phyloP scores from a whole-genome alignment of 495 filamentous ascomycete genomes.

The Trichocladium uniseriatum region DNA sequence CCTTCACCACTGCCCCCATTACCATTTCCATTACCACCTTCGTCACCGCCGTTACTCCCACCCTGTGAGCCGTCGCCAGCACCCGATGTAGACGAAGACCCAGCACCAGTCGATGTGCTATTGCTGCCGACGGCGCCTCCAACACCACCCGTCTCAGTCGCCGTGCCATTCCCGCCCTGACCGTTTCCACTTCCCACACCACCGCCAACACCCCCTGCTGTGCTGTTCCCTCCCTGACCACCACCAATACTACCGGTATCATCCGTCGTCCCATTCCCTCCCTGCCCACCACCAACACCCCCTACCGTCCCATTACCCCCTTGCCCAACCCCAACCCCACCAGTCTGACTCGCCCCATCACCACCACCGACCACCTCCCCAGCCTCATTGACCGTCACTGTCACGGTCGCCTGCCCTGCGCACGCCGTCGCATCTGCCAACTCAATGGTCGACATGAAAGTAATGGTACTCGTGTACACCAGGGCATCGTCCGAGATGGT shows the following conservation, averaged over 20 bases:
- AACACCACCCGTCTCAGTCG: not conserved
- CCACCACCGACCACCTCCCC: not conserved
- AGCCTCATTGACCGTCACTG: not conserved
- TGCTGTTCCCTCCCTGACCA: not conserved
- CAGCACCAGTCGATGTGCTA: not conserved
- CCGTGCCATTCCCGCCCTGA: not conserved
- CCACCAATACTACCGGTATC: not conserved
- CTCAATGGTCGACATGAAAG: conserved; percentile 6
- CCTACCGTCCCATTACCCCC: not conserved
- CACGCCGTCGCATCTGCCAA: not conserved
- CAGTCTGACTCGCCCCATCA: not conserved
- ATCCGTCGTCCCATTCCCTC: not conserved
- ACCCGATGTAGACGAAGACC: not conserved
- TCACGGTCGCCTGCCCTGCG: not conserved
- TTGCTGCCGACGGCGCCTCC: not conserved
- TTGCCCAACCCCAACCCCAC: not conserved
- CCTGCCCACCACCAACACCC: not conserved
- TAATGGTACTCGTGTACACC: conserved; percentile 5
- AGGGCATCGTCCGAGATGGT: conserved; percentile 2
- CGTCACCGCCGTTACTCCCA: not conserved
- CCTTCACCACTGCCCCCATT: not conserved
- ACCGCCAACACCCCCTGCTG: too few species aligned
- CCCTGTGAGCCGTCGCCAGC: not conserved
- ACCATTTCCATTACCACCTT: not conserved
- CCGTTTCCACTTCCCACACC: too few species aligned